Base-by-base conservation (phyloP, 495 filamentous ascomycete species). In the Cetradonia linearis region DNA sequence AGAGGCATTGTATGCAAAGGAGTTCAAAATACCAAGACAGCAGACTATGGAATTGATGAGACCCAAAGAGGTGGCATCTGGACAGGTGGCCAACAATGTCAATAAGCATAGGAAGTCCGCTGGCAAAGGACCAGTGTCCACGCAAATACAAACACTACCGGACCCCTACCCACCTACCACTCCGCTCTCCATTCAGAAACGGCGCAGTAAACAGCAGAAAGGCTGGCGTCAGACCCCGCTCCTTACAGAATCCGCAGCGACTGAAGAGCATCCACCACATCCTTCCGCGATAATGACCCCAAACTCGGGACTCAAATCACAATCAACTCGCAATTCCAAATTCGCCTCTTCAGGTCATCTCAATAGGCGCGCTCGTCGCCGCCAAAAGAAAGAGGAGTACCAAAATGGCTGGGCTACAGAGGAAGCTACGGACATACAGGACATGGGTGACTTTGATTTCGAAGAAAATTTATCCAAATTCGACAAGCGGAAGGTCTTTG, bases 351-450 rank as follows among this genome's bases (percentile, higher is more conserved):
- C 48, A 64, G 66, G 57, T 63, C 61, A 67, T 72, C 78, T 65
- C 69, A 85, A 68, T 79, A 80, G 77, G 69, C 78, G 73, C 66
- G 20, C 42, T 1, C 75, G 77, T 60, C 78, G 76, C 36, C 74
- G 76, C 34, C 70, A 75, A 55, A 77, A 49, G 13, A 37, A 78
- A 30, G 74, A 76, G 13, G 80, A 81, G 27, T 78, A 86, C 62
- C 80, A 87, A 23, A 95, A 87, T 73, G 93, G 90, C 14, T 98
- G 93, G 93, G 91, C 89, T 42, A 96, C 92, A 0, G 93, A 95
- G 69, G 91, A 96, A 71, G 90, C 90, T 28, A 95, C 90, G 2
- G 93, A 98, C 71, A 90, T 95, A n/a, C 92, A 96, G 71, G 92
- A 92, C 67, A 78, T 88, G 73, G 88, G 86, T 2, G 92, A 97